Conservation (phyloP, 352 stramenopile species). For the Globisporangium splendens region DNA sequence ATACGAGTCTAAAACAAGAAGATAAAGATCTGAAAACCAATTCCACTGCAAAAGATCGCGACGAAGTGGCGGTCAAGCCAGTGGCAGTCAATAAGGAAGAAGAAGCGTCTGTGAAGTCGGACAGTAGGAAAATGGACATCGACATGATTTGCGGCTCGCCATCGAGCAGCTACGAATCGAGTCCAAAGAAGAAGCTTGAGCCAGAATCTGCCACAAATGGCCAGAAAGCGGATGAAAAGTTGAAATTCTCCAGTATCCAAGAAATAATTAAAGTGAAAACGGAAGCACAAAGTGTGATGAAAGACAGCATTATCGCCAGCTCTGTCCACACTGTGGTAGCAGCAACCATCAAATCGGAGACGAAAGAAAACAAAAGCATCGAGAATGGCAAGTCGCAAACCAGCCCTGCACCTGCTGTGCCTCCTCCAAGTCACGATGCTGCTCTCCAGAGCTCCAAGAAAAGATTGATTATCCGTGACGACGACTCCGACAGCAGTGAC, state of each 20-base stretch:
- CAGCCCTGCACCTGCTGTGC: neutral
- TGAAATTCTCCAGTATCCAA: too few relatives aligned
- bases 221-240: neutral
- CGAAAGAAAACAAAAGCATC: neutral
- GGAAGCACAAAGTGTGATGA: neutral
- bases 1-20: neutral
- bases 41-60: neutral
- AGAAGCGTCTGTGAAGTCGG: constrained; percentile 7
- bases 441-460: constrained; percentile 40
- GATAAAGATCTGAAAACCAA: neutral
- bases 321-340: neutral
- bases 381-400: constrained; percentile 12
- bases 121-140: constrained; percentile 47
- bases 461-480: constrained; percentile 59
- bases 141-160: constrained; percentile 28
- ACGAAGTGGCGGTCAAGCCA: neutral
- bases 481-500: constrained; percentile 50
- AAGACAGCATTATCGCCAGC: neutral
- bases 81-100: constrained; percentile 5
- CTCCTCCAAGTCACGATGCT: constrained; percentile 9
- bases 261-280: neutral
- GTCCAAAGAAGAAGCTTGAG: constrained; percentile 4
- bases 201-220: constrained; percentile 1
- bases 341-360: neutral
- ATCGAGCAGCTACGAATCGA: constrained; percentile 16